A percentile compares a stretch with the other conserved stretches of the same genome.
Conservation (phyloP, 202 grass and related monocot species). For the Carex sylvatica region DNA sequence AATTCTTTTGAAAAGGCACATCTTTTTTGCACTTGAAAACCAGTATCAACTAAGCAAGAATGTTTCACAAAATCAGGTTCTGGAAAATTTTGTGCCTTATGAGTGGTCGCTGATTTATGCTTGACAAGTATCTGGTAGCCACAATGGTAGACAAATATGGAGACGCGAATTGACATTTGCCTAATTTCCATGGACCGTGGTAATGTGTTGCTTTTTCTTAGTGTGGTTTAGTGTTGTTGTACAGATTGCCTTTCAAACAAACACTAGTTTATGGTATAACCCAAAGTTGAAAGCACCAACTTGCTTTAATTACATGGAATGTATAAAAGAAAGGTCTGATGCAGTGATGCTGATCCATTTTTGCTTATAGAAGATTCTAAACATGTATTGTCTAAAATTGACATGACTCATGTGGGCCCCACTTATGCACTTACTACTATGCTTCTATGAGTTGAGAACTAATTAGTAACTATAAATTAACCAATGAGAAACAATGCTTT, state of each 20-base stretch:
- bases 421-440: neutral
- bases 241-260: neutral
- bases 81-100: neutral
- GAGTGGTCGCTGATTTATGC: neutral
- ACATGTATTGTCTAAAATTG: neutral
- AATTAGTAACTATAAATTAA: neutral
- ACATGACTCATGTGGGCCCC: neutral
- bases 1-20: neutral
- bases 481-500: neutral
- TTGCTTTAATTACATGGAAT: constrained; percentile 6
- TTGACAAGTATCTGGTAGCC: neutral
- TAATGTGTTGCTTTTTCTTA: constrained; percentile 1
- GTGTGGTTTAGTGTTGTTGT: constrained; percentile 8
- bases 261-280: neutral
- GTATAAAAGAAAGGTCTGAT: neutral
- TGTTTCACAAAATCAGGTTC: neutral
- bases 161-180: neutral
- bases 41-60: neutral
- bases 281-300: constrained; percentile 1
- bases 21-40: neutral
- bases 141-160: neutral
- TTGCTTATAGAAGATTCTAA: neutral
- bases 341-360: neutral
- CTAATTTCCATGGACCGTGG: neutral
- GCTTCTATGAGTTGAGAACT: constrained; percentile 11